phyloP scores from a whole-genome alignment of 1,139 yeast genomes.

The Taphrina communis region DNA sequence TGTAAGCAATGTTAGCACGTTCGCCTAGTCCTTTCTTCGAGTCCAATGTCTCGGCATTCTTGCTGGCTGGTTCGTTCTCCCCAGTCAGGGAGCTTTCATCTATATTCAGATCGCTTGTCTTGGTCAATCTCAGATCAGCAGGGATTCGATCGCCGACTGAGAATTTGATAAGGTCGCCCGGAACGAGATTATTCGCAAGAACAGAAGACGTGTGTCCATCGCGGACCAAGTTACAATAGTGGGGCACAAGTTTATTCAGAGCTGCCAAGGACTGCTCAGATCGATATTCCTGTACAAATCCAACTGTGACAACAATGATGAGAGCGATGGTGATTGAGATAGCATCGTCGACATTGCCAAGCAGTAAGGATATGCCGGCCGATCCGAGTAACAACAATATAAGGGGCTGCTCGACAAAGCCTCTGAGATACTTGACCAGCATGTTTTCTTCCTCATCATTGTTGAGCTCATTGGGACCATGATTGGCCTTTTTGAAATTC shows the following conservation, averaged over 20 bases:
- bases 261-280: conserved; percentile 94
- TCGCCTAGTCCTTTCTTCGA: conserved; percentile 53
- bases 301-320: conserved; percentile 58
- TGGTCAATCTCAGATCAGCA: conserved; percentile 82
- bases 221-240: conserved; percentile 86
- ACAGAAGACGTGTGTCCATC: conserved; percentile 73
- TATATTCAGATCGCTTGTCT: conserved; percentile 77
- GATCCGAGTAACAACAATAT: conserved; percentile 85
- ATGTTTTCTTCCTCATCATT: conserved; percentile 78
- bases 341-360: conserved; percentile 95
- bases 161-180: conserved; percentile 90
- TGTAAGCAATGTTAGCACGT: conserved; percentile 78
- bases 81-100: conserved; percentile 96
- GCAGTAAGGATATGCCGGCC: conserved; percentile 78
- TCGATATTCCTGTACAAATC: conserved; percentile 93
- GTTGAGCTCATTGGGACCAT: conserved; percentile 77
- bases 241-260: conserved; percentile 87
- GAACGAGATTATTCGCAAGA: conserved; percentile 83
- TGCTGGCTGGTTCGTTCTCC: conserved; percentile 83
- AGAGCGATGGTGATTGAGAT: conserved; percentile 56
- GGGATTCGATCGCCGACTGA: conserved; percentile 93
- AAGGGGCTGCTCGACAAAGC: conserved; percentile 86
- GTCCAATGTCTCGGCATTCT: conserved; percentile 56
- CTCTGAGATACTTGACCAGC: conserved; percentile 69
- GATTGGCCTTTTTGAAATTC: conserved; percentile 62